Conservation (phyloP, 768 basidiomycete genomes). For the Termitomyces sp. region DNA sequence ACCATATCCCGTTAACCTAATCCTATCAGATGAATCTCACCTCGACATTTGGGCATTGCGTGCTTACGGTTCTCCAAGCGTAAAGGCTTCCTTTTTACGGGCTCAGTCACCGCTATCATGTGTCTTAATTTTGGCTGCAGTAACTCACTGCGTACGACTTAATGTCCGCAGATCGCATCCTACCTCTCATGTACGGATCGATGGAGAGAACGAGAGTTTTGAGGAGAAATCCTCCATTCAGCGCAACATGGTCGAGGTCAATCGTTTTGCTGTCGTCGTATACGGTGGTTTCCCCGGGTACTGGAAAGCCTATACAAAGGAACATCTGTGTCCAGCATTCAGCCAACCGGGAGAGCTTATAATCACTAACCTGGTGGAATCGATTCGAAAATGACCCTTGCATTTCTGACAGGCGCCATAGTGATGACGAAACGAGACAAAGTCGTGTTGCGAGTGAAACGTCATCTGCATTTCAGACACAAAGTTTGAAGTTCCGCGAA, state of each 20-base stretch:
- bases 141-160: conserved; percentile 17
- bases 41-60: neutral
- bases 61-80: conserved; percentile 25
- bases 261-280: conserved; percentile 40
- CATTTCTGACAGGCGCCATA: conserved; percentile 6
- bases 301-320: neutral
- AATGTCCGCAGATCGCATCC: conserved; percentile 29
- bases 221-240: conserved; percentile 28
- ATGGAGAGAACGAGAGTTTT: conserved; percentile 45
- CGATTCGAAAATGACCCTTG: conserved; percentile 1
- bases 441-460: neutral
- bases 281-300: conserved; percentile 36
- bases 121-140: conserved; percentile 11
- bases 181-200: conserved; percentile 42
- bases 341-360: neutral
- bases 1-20: conserved; percentile 19
- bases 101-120: neutral
- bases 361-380: neutral
- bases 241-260: conserved; percentile 36
- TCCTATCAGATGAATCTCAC: neutral
- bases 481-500: neutral
- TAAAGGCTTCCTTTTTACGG: conserved; percentile 3
- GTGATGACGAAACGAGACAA: neutral
- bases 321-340: too few relatives aligned
- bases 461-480: neutral